phyloP scores from a whole-genome alignment of 768 basidiomycete species.

The Serendipita sp. region DNA sequence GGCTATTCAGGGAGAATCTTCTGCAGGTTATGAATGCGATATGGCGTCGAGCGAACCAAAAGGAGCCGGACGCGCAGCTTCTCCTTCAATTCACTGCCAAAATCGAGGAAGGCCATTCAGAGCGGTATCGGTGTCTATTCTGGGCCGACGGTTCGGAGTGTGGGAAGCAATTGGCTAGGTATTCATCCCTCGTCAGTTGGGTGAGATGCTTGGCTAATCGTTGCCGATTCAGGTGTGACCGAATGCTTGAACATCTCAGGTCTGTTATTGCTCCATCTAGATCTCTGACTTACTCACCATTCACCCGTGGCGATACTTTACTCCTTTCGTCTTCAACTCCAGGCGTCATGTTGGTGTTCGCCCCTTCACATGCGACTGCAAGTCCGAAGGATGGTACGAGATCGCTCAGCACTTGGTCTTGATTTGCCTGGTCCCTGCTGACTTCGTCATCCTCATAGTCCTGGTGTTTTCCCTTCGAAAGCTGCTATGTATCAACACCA shows the following conservation, averaged over 20 bases:
- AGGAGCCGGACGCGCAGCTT: not conserved
- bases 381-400: constrained; percentile 2
- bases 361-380: not conserved
- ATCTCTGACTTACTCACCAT: not conserved
- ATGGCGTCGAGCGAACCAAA: not conserved
- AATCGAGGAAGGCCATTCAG: not conserved
- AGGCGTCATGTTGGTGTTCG: constrained; percentile 6
- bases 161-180: not conserved
- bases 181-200: not conserved
- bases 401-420: not conserved
- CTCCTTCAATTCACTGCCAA: constrained; percentile 1
- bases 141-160: constrained; percentile 1
- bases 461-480: constrained; percentile 4
- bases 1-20: not conserved
- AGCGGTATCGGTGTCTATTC: not conserved
- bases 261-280: not conserved
- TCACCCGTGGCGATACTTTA: not conserved
- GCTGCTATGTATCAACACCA: constrained; percentile 6
- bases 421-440: not conserved
- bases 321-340: not conserved
- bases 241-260: constrained; percentile 6
- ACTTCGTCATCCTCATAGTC: not conserved
- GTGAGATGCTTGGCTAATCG: not conserved
- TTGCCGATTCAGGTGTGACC: not conserved
- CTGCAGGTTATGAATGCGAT: not conserved